A percentile compares a stretch with the other conserved stretches of the same genome.
These are phyloP conservation scores for Fusarium penzigii DNA, from an alignment of 2,329 filamentous ascomycete genomes.

Conservation along the genomic window DNA sequence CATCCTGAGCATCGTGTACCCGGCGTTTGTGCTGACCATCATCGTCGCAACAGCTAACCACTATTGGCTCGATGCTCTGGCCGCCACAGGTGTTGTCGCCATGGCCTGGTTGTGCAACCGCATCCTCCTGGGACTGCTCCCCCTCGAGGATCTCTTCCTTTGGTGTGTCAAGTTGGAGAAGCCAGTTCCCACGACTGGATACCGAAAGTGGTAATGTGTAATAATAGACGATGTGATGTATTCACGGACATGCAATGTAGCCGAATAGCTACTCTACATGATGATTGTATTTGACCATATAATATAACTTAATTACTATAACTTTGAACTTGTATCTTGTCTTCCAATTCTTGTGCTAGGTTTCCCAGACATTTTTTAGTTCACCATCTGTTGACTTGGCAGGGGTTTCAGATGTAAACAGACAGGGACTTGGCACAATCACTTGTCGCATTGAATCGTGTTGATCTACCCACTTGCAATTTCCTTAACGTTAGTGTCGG, in stretches of 20 bases:
- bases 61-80: constrained; percentile 67
- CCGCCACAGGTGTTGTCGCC: constrained; percentile 60
- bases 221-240: neutral
- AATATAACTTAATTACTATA: too few species aligned
- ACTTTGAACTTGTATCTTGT: too few species aligned
- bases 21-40: constrained; percentile 52
- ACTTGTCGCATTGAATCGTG: too few species aligned
- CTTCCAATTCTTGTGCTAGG: too few species aligned
- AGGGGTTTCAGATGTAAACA: too few species aligned
- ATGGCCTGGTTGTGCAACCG: constrained; percentile 57
- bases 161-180: constrained; percentile 65
- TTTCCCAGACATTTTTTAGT: too few species aligned
- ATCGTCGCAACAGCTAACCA: constrained; percentile 65
- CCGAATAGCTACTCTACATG: too few species aligned
- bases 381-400: too few species aligned
- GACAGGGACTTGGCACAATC: too few species aligned
- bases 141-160: constrained; percentile 66
- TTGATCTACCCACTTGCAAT: too few species aligned
- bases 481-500: too few species aligned
- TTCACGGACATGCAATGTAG: neutral
- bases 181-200: constrained; percentile 53
- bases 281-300: too few species aligned
- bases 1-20: constrained; percentile 50
- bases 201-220: constrained; percentile 7
- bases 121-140: constrained; percentile 58